Percentiles rank a stretch among this genome's conserved stretches.
Evolutionary conservation across 2,329 filamentous ascomycete species (phyloP).

Genomic region (Davidsoniella eucalypti): DNA sequence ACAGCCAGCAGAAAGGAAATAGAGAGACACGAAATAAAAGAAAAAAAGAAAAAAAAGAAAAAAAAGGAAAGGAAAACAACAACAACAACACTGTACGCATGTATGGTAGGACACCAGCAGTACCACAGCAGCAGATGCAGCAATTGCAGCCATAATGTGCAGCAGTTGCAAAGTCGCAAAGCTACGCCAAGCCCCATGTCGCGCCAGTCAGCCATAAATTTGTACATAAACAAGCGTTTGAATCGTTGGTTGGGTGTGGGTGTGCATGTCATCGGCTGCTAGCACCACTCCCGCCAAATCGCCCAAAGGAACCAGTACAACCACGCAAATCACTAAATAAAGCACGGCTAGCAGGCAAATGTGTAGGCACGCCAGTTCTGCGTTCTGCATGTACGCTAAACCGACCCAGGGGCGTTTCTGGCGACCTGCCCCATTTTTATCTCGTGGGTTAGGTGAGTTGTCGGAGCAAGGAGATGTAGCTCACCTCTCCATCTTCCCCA

Average conservation of each 20-base stretch:
- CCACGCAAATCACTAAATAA: conserved; percentile 10
- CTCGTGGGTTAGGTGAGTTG: conserved; percentile 15
- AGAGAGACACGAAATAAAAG: too few species aligned
- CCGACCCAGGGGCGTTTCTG: conserved; percentile 2
- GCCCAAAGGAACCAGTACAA: conserved; percentile 1
- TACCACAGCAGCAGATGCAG: too few species aligned
- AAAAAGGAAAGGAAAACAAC: too few species aligned
- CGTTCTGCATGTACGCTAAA: conserved; percentile 3
- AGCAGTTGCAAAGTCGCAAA: too few species aligned
- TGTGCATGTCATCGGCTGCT: not conserved
- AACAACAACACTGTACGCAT: too few species aligned
- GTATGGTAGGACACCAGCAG: too few species aligned
- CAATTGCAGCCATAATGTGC: too few species aligned
- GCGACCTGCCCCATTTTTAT: conserved; percentile 13
- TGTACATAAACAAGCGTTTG: conserved; percentile 2
- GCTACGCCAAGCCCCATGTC: conserved; percentile 3
- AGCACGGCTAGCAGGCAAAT: not conserved
- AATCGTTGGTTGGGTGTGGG: not conserved
- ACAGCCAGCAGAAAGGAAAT: too few species aligned
- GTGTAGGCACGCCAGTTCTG: conserved; percentile 7
- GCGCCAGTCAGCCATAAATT: conserved; percentile 2
- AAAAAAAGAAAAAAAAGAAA: too few species aligned
- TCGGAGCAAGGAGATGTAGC: conserved; percentile 13
- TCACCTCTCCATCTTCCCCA: conserved; percentile 15
- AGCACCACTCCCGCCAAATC: conserved; percentile 5